phyloP scores from a whole-genome alignment of 2,329 filamentous ascomycete species.

The Sporothrix phasma region DNA sequence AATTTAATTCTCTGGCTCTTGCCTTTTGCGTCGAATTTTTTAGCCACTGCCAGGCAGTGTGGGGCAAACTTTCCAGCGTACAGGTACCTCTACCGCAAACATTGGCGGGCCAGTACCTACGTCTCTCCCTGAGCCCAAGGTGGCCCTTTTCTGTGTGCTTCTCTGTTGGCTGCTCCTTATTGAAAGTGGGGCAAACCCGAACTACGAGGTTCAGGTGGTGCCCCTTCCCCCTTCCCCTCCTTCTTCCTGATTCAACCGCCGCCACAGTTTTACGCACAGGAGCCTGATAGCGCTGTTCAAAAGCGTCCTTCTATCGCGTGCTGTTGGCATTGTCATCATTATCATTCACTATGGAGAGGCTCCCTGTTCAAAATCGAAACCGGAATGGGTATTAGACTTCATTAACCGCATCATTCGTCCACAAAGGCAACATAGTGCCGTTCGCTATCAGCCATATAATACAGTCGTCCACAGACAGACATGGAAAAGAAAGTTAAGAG shows the following conservation, averaged over 20 bases:
- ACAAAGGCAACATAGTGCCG: neutral
- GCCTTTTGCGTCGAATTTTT: conserved; percentile 16
- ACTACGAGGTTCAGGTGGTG: neutral
- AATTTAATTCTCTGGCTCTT: conserved; percentile 13
- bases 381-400: neutral
- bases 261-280: neutral
- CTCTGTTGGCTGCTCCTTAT: neutral
- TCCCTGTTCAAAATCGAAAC: neutral
- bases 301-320: neutral
- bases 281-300: neutral
- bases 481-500: neutral
- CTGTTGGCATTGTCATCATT: neutral
- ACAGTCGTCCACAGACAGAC: neutral
- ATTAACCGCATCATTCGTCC: conserved; percentile 6
- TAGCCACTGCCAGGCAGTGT: conserved; percentile 15
- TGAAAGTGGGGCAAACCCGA: neutral
- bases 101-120: neutral
- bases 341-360: neutral
- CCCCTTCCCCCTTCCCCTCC: neutral
- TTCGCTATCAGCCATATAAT: neutral
- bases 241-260: neutral
- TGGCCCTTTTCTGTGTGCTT: neutral
- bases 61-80: conserved; percentile 11
- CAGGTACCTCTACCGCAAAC: neutral
- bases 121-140: neutral